Evolutionary conservation across 1,139 yeast genomes (phyloP), one percentile per base, ranked within the genome.

Genomic region (Yamadazyma sp.): DNA sequence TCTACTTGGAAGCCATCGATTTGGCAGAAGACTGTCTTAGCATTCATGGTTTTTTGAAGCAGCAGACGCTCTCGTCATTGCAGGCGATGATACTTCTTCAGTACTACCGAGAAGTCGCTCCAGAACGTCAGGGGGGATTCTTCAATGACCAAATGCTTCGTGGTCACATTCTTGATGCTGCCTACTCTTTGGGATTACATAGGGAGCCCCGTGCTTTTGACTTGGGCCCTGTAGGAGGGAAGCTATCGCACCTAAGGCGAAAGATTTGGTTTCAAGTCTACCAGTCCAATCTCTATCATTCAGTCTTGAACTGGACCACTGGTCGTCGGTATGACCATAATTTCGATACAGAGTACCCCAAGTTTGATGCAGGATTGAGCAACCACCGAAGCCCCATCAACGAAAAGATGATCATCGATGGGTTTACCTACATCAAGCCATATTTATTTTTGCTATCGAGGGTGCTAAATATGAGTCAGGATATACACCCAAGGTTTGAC

Each of bases 111-210:
- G 46, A 47, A 7, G 44, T 53, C 24, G 58, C 68, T 1, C 70
- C 71, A 1, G 72, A 67, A 37, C 54, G 54, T 23, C 63, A 62
- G 11, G 61, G 53, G 31, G 50, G 40, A 20, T 48, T 41, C 32
- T 36, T 38, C 50, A 51, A 29, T 50, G 40, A 40, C n/a, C 57
- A 53, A 33, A 37, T 41, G 2, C 37, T 50, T 3, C 39, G 50
- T 29, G 75, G 78, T 3, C 56, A 68, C 46, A 51, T 79, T 32
- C 53, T 75, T 2, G 78, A 75, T 43, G 64, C 73, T 60, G 81
- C 76, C 0, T 62, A 66, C 33, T 61, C 77, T 0, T 56, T 77
- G 29, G 82, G 82, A 0, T 46, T 78, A 12, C 72, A 79, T 53
- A 59, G 80, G 34, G 82, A 78, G 40, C 78, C 76, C 2, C 51